Base-by-base conservation (phyloP, 352 stramenopile genomes). In the Albugo laibachii region DNA sequence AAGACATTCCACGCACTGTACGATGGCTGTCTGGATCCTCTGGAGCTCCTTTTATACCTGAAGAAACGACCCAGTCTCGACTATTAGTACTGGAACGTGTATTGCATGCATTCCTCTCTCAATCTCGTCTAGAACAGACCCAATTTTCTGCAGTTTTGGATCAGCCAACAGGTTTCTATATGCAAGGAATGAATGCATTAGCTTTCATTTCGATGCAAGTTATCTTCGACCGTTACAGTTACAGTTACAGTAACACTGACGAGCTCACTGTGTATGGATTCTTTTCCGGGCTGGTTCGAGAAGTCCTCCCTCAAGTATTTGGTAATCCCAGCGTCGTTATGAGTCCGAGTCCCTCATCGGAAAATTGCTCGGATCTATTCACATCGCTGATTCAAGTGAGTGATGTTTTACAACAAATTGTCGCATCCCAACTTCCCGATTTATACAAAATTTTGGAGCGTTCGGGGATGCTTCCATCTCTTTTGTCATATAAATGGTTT, bases 401-500 rank as follows among this genome's bases (percentile, higher is more conserved):
- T 6, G 61, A 69, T 15, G 63, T 80, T 5, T 56, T 89, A n/a
- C 58, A 86, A 16, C 68, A 83, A 34, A 73, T 89, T 19, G 69
- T 76, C n/a, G 56, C 65, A 19, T 60, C 76, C 10, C 74, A 87
- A 47, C 41, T 89, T 5, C 77, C 77, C 1, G 59, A 51, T 2
- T 82, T 89, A 42, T 52, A 77, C 39, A 48, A 55, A 1, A 58
- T 65, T 15, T 59, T 89, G 36, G 67, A 83, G 0, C 50, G 57
- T 8, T 64, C 68, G 2, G 77, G 77, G 0, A 47, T 89, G 11
- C 77, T 72, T 0, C 69, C 84, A 15, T 85, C 70, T 56, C 55
- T 89, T 13, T 50, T 89, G 13, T 74, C 74, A n/a, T 86, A 89
- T 68, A 89, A 89, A 53, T 89, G 77, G 77, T 89, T 89, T 47